These are phyloP conservation scores for Parastagonospora avenae DNA, from an alignment of 2,329 filamentous ascomycete genomes.

Conservation along the genomic window DNA sequence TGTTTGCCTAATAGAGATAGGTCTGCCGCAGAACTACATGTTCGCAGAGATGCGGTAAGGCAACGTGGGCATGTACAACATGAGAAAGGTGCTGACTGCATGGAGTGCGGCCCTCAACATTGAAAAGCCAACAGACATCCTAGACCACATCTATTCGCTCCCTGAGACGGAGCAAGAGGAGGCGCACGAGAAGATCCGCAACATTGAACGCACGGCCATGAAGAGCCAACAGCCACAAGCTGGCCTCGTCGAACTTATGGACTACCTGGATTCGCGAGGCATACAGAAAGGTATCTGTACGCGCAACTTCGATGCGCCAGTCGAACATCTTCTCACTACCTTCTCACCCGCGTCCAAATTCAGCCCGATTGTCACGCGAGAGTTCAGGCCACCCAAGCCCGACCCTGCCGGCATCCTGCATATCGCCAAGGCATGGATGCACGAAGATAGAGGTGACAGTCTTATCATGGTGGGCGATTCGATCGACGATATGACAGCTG, in stretches of 20 bases:
- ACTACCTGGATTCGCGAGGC: slow-evolving; percentile 71
- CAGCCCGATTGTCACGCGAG: slow-evolving; percentile 80
- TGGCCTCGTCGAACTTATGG: slow-evolving; percentile 78
- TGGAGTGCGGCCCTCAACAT: slow-evolving; percentile 68
- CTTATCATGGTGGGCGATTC: slow-evolving; percentile 66
- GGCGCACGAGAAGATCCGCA: slow-evolving; percentile 75
- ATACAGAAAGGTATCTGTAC: slow-evolving; percentile 88
- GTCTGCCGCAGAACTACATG: slow-evolving; percentile 94
- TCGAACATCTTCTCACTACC: slow-evolving; percentile 73
- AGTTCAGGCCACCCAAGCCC: slow-evolving; percentile 83
- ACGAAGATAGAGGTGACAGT: slow-evolving; percentile 49
- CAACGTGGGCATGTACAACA: not conserved
- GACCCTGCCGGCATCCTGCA: slow-evolving; percentile 85
- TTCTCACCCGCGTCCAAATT: slow-evolving; percentile 74
- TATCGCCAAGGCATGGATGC: slow-evolving; percentile 76
- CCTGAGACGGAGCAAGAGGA: slow-evolving; percentile 64
- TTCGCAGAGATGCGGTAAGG: slow-evolving; percentile 79
- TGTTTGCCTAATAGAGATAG: slow-evolving; percentile 47
- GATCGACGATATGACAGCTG: slow-evolving; percentile 91
- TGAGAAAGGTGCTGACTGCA: not conserved
- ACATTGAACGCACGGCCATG: slow-evolving; percentile 85
- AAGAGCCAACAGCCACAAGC: slow-evolving; percentile 77
- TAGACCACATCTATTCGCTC: slow-evolving; percentile 82
- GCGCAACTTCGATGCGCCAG: slow-evolving; percentile 82
- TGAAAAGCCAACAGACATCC: slow-evolving; percentile 74